Evolutionary conservation across 106 monocot species (phyloP).

Genomic region (Acorus gramineus): DNA sequence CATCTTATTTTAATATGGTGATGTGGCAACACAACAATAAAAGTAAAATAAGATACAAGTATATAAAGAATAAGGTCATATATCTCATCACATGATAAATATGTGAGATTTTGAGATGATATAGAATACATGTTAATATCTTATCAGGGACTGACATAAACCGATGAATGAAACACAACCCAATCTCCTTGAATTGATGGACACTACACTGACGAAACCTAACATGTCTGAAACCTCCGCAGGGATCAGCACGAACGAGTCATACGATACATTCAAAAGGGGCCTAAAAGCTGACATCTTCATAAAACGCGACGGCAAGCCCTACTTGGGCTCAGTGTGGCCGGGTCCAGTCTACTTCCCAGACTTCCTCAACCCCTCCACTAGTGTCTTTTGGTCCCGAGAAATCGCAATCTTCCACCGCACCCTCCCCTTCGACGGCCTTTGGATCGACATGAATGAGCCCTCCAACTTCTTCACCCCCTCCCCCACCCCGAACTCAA

Average conservation of each 20-base stretch:
- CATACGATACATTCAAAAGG: conserved; percentile 36
- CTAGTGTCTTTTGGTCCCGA: conserved; percentile 34
- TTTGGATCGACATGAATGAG: conserved; percentile 93
- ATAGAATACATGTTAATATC: too few species aligned
- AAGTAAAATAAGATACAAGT: too few species aligned
- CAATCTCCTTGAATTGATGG: too few species aligned
- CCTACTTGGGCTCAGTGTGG: conserved; percentile 52
- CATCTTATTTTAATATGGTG: too few species aligned
- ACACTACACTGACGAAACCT: too few species aligned
- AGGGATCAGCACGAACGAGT: conserved; percentile 56
- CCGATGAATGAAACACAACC: too few species aligned
- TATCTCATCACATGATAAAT: too few species aligned
- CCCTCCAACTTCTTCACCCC: conserved; percentile 57
- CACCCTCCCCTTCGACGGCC: conserved; percentile 50
- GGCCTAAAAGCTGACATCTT: conserved; percentile 37
- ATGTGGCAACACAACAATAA: too few species aligned
- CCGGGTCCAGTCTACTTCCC: conserved; percentile 65
- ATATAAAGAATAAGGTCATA: too few species aligned
- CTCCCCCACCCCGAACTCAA: conserved; percentile 11
- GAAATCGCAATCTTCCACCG: conserved; percentile 48
- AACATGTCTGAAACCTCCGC: not conserved
- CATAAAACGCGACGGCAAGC: conserved; percentile 30
- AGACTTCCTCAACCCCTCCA: conserved; percentile 55
- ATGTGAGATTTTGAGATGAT: too few species aligned
- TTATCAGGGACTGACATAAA: too few species aligned